These are phyloP conservation scores for Dentipellis fragilis DNA, from an alignment of 768 basidiomycete genomes.

Conservation along the genomic window DNA sequence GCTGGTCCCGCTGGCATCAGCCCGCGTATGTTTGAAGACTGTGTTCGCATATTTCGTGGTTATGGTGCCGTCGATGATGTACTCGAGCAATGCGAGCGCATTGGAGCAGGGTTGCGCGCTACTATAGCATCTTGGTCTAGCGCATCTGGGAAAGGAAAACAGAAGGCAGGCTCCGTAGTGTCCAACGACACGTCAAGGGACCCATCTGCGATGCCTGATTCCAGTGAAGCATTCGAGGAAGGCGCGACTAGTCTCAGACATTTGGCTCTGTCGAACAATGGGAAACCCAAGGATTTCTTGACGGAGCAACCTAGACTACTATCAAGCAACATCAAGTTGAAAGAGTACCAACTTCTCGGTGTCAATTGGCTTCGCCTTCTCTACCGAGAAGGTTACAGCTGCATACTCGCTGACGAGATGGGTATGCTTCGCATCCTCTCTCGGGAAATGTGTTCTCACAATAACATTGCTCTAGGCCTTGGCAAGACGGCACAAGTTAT, in stretches of 20 bases:
- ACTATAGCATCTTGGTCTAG: slow-evolving; percentile 74
- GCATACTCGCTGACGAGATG: slow-evolving; percentile 99
- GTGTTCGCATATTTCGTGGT: slow-evolving; percentile 70
- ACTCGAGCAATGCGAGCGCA: slow-evolving; percentile 79
- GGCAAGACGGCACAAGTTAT: slow-evolving; percentile 99
- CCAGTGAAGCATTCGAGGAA: slow-evolving; percentile 36
- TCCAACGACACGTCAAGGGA: slow-evolving; percentile 12
- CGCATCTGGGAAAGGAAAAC: slow-evolving; percentile 21
- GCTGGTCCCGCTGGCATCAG: slow-evolving; percentile 76
- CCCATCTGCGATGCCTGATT: slow-evolving; percentile 7
- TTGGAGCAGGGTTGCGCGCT: slow-evolving; percentile 62
- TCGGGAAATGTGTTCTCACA: neutral
- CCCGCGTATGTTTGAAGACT: slow-evolving; percentile 84
- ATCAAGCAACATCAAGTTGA: slow-evolving; percentile 61
- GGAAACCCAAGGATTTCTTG: slow-evolving; percentile 54
- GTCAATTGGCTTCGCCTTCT: slow-evolving; percentile 93
- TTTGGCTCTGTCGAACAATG: slow-evolving; percentile 30
- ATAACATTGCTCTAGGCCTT: slow-evolving; percentile 47
- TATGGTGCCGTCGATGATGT: slow-evolving; percentile 86
- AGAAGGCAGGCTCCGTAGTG: slow-evolving; percentile 29
- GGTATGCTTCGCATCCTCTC: slow-evolving; percentile 40
- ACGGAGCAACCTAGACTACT: slow-evolving; percentile 63
- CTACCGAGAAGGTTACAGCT: slow-evolving; percentile 71
- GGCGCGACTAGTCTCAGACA: slow-evolving; percentile 52
- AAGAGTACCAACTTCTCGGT: slow-evolving; percentile 96